Percentiles rank a stretch among this genome's conserved stretches.
Evolutionary conservation across 371 early-diverging fungal genomes (phyloP).

Genomic region (Catenaria anguillulae): DNA sequence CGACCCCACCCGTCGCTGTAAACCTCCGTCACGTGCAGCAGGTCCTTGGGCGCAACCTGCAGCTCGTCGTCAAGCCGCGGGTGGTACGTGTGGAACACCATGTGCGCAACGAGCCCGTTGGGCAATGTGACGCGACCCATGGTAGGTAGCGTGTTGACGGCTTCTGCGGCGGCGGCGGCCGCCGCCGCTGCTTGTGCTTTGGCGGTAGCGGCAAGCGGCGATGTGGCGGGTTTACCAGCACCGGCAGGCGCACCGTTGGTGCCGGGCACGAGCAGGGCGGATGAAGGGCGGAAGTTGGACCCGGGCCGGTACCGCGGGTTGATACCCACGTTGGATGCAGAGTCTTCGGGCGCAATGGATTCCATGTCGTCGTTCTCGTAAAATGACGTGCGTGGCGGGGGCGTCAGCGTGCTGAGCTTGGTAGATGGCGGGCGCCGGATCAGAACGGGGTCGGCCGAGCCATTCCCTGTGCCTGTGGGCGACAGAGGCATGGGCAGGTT

Average conservation of each 20-base stretch:
- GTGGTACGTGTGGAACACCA: not conserved
- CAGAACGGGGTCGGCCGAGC: not conserved
- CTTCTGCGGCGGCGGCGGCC: not conserved
- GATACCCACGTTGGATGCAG: not conserved
- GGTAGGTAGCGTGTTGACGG: not conserved
- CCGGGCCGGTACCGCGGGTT: conserved; percentile 4
- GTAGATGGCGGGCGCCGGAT: not conserved
- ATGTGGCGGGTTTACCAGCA: not conserved
- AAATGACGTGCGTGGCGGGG: not conserved
- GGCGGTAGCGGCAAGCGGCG: not conserved
- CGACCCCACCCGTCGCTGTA: conserved; percentile 2
- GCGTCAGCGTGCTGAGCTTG: not conserved
- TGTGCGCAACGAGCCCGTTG: not conserved
- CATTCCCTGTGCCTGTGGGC: no score
- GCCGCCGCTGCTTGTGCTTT: not conserved
- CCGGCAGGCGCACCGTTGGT: not conserved
- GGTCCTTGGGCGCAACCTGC: not conserved
- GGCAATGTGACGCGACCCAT: not conserved
- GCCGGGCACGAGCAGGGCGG: not conserved
- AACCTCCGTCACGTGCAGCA: not conserved
- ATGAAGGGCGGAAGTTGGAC: not conserved
- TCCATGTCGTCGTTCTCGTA: not conserved
- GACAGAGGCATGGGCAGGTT: no score
- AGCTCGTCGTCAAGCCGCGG: not conserved
- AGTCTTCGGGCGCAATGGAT: conserved; percentile 1